These are phyloP conservation scores for Rhizophora apiculata DNA, from an alignment of 345 rosid species.

Conservation along the genomic window DNA sequence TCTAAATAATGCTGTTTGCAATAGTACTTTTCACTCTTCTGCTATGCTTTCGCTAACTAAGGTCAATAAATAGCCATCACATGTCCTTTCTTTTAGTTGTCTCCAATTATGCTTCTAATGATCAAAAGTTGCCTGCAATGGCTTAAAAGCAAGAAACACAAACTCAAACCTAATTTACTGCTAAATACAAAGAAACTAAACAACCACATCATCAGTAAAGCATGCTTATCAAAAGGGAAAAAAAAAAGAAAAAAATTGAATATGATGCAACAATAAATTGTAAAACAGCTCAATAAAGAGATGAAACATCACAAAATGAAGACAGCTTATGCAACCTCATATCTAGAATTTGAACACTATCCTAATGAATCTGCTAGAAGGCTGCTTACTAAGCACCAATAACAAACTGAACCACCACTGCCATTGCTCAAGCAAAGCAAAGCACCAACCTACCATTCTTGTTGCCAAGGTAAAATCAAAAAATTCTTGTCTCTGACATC, in stretches of 20 bases:
- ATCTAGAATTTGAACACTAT: slow-evolving; percentile 13
- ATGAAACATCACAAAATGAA: slow-evolving; percentile 1
- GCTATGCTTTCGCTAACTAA: not conserved
- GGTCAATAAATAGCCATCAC: not conserved
- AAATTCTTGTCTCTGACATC: no score
- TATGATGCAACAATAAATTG: not conserved
- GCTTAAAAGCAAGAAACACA: not conserved
- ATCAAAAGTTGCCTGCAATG: not conserved
- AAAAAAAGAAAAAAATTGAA: not conserved
- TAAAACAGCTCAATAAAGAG: not conserved
- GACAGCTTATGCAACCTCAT: slow-evolving; percentile 13
- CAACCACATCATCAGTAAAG: not conserved
- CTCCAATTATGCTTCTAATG: not conserved
- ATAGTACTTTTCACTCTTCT: not conserved
- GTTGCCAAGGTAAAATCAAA: no score
- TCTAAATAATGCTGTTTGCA: not conserved
- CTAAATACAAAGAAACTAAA: not conserved
- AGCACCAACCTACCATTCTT: not conserved
- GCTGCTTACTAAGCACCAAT: slow-evolving; percentile 2
- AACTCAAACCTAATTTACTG: slow-evolving; percentile 2
- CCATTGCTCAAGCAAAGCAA: not conserved
- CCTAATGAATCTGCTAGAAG: slow-evolving; percentile 1
- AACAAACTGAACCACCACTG: slow-evolving; percentile 7
- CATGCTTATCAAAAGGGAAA: not conserved
- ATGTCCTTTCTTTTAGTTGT: not conserved